Conservation (phyloP, 108 stramenopile species). For the Nitzschia sp. region DNA sequence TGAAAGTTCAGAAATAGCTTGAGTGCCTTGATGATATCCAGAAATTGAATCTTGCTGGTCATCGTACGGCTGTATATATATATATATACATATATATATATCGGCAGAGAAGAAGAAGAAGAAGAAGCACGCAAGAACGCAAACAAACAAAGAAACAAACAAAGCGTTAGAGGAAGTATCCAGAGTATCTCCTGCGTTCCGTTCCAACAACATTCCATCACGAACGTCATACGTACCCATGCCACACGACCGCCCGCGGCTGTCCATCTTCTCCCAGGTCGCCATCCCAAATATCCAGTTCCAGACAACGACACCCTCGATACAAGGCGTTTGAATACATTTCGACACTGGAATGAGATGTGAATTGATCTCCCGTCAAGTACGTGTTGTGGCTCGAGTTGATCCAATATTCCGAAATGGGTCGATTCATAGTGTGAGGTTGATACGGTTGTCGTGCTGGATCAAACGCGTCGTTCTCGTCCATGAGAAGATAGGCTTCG, state of each 20-base stretch:
- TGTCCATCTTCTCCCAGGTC: slow-evolving; percentile 15
- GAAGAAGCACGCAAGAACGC: not conserved
- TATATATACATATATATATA: too few relatives aligned
- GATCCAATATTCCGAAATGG: slow-evolving; percentile 93
- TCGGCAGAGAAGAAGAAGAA: not conserved
- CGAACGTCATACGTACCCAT: slow-evolving; percentile 49
- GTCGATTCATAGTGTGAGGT: slow-evolving; percentile 57
- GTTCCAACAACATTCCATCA: too few relatives aligned
- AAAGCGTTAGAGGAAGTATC: too few relatives aligned
- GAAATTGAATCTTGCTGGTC: slow-evolving; percentile 88
- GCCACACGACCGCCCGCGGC: slow-evolving; percentile 86
- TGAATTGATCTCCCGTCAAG: slow-evolving; percentile 94
- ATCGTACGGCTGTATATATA: slow-evolving; percentile 87
- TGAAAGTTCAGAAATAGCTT: slow-evolving; percentile 71
- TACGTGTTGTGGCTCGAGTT: slow-evolving; percentile 98
- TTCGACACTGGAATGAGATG: slow-evolving; percentile 78
- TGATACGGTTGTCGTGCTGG: slow-evolving; percentile 55
- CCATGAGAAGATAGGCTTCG: slow-evolving; percentile 61
- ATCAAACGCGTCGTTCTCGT: slow-evolving; percentile 76
- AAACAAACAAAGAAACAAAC: not conserved
- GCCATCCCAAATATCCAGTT: slow-evolving; percentile 97
- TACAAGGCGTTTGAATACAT: slow-evolving; percentile 82
- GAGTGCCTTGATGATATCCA: slow-evolving; percentile 81
- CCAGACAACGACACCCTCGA: slow-evolving; percentile 94
- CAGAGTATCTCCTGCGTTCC: too few relatives aligned